Evolutionary conservation across 164 flowering plant genomes (phyloP).

Genomic region (Nelumbo lutea): DNA sequence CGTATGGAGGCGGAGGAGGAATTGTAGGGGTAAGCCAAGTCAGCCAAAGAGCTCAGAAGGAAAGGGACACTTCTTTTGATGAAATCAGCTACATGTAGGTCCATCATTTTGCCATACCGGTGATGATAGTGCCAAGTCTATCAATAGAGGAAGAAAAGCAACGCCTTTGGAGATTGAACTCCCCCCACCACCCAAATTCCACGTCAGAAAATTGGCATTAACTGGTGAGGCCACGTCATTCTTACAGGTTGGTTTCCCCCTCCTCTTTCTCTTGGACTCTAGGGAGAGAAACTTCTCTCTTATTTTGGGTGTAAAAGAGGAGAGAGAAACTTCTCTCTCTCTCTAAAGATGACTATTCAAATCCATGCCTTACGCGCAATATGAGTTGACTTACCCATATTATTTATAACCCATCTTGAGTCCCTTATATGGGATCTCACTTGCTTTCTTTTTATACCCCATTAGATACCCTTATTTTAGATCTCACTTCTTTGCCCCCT

Average conservation of each 20-base stretch:
- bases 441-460: background rate
- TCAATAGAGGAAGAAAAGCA: background rate
- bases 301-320: background rate
- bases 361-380: background rate
- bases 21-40: too few relatives aligned
- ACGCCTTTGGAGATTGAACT: background rate
- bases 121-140: background rate
- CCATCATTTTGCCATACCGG: background rate
- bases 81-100: too few relatives aligned
- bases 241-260: constrained; percentile 1
- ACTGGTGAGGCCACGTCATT: constrained; percentile 15
- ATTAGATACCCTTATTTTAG: too few relatives aligned
- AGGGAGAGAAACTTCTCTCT: background rate
- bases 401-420: constrained; percentile 1
- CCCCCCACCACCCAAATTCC: background rate
- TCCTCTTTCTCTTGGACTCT: constrained; percentile 6
- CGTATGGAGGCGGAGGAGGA: too few relatives aligned
- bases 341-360: background rate
- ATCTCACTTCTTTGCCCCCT: background rate
- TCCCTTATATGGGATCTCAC: background rate
- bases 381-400: background rate
- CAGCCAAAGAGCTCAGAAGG: too few relatives aligned
- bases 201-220: constrained; percentile 18
- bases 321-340: background rate
- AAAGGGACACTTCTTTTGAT: too few relatives aligned